Conservation (phyloP, 192 early-diverging fungal genomes). For the Lobosporangium transversale region DNA sequence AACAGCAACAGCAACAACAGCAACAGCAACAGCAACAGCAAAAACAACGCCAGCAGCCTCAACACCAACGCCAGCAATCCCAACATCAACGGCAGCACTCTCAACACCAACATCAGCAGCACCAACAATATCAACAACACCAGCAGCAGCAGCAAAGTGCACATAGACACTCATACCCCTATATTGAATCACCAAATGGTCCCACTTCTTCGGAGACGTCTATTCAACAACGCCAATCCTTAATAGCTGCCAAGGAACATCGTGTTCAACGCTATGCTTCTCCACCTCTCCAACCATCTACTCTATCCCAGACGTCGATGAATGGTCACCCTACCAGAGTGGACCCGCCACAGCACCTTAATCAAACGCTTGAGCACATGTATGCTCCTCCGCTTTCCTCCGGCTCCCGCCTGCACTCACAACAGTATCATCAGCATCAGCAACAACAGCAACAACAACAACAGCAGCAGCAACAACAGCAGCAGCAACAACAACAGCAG, state of each 20-base stretch:
- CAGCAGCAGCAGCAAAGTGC: constrained; percentile 5
- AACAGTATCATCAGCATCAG: background rate
- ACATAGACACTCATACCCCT: constrained; percentile 1
- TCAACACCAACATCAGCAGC: constrained; percentile 20
- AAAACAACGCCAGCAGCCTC: background rate
- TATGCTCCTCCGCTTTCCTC: constrained; percentile 12
- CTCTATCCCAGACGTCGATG: constrained; percentile 11
- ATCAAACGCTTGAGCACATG: constrained; percentile 16
- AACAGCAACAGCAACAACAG: no score
- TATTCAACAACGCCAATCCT: constrained; percentile 13
- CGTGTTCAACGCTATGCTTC: background rate
- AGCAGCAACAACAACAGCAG: background rate
- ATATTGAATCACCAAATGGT: background rate
- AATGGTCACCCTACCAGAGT: constrained; percentile 19
- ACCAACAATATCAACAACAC: constrained; percentile 16
- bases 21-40: constrained; percentile 4
- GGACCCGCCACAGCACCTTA: constrained; percentile 14
- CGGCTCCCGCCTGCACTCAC: background rate
- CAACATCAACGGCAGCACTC: constrained; percentile 8
- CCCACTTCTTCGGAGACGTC: background rate
- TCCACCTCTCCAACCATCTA: constrained; percentile 11
- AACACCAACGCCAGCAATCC: background rate
- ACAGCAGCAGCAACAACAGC: background rate
- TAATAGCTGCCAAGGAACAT: constrained; percentile 2
- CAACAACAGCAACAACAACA: constrained; percentile 1